Percentiles rank a stretch among this genome's conserved stretches.
These are phyloP conservation scores for Backusella tuberculispora DNA, from an alignment of 192 early-diverging fungal species.

Conservation along the genomic window DNA sequence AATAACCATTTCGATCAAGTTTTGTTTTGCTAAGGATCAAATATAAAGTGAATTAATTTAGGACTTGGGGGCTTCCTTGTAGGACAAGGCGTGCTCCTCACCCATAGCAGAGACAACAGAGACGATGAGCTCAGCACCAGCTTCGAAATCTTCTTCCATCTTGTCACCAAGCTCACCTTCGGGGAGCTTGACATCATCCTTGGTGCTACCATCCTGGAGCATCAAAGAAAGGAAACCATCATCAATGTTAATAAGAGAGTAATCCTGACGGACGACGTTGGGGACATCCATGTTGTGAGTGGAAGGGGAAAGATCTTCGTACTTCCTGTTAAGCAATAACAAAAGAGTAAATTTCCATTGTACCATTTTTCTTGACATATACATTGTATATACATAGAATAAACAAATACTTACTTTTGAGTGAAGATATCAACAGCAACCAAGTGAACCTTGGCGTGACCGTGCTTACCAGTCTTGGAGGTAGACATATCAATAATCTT, in stretches of 20 bases:
- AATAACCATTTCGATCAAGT: background rate
- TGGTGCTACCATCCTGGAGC: slow-evolving; percentile 74
- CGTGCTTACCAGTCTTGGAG: slow-evolving; percentile 99
- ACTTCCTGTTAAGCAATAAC: slow-evolving; percentile 60
- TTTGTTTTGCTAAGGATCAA: background rate
- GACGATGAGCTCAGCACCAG: slow-evolving; percentile 77
- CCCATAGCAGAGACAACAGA: slow-evolving; percentile 91
- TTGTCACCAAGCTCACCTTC: slow-evolving; percentile 82
- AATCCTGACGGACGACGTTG: slow-evolving; percentile 88
- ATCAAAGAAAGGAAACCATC: slow-evolving; percentile 92
- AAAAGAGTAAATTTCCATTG: background rate
- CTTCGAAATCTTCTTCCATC: slow-evolving; percentile 74
- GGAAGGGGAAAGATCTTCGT: slow-evolving; percentile 99
- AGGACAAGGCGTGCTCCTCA: slow-evolving; percentile 83
- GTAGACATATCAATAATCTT: slow-evolving; percentile 99
- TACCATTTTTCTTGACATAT: background rate
- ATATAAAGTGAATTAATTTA: background rate
- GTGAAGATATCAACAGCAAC: slow-evolving; percentile 97
- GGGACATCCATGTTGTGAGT: slow-evolving; percentile 99
- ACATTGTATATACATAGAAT: background rate
- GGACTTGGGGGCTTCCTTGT: slow-evolving; percentile 41
- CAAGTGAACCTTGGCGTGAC: slow-evolving; percentile 99
- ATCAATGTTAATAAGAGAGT: slow-evolving; percentile 82
- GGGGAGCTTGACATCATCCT: slow-evolving; percentile 97
- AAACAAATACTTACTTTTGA: slow-evolving; percentile 58